A percentile compares a stretch with the other conserved stretches of the same genome.
These are phyloP conservation scores for Calonectria naviculata DNA, from an alignment of 2,329 filamentous ascomycete species.

Conservation along the genomic window DNA sequence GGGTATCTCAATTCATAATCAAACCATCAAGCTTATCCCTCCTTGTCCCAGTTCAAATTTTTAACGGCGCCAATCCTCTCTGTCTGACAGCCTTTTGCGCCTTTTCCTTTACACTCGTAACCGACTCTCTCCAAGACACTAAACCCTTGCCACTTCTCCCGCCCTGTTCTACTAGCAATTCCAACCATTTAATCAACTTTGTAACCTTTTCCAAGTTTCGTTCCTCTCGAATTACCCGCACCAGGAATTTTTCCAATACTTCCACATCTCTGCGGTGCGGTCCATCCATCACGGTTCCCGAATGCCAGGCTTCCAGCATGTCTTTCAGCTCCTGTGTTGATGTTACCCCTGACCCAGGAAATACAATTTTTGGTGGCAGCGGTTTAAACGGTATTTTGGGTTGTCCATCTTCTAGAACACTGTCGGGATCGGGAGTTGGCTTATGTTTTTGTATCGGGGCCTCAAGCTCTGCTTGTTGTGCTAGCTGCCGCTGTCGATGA, in stretches of 20 bases:
- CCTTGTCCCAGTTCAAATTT: conserved; percentile 26
- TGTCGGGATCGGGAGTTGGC: conserved; percentile 36
- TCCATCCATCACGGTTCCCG: conserved; percentile 76
- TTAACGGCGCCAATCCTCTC: conserved; percentile 67
- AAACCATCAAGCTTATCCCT: background rate
- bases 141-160: conserved; percentile 49
- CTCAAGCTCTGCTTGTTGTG: conserved; percentile 64
- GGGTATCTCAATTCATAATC: background rate
- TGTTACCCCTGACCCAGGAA: conserved; percentile 56
- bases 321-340: conserved; percentile 72
- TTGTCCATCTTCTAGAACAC: conserved; percentile 49
- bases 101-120: conserved; percentile 56
- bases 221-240: conserved; percentile 79
- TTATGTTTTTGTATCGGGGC: conserved; percentile 42
- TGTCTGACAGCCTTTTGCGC: conserved; percentile 67
- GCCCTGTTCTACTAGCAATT: conserved; percentile 64
- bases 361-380: conserved; percentile 57
- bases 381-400: conserved; percentile 58
- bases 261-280: conserved; percentile 84
- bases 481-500: conserved; percentile 67
- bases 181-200: conserved; percentile 76
- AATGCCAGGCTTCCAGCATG: conserved; percentile 82
- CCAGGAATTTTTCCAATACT: conserved; percentile 79
- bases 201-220: conserved; percentile 80
- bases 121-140: conserved; percentile 58